Evolutionary conservation across 768 basidiomycete species (phyloP).

Genomic region (Phanerochaete carnosa): DNA sequence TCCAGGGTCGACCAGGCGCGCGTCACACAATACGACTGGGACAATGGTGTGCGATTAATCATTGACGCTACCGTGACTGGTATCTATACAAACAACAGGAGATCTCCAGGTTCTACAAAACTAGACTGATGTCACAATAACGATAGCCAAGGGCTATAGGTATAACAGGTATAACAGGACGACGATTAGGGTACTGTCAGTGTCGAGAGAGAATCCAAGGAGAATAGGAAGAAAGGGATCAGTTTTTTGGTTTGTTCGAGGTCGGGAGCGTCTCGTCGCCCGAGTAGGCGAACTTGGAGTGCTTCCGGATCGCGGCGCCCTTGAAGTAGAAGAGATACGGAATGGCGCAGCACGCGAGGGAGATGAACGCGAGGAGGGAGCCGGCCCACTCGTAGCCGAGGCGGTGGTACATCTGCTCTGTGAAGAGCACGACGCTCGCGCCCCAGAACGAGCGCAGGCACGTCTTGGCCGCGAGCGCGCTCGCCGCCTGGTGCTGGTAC

Average conservation of each 20-base stretch:
- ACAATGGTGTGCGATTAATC: too few relatives aligned
- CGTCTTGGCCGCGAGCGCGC: constrained; percentile 62
- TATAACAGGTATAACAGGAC: too few relatives aligned
- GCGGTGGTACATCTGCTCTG: constrained; percentile 41
- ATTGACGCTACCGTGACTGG: too few relatives aligned
- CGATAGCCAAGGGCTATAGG: too few relatives aligned
- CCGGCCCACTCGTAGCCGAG: constrained; percentile 11
- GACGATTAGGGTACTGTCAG: too few relatives aligned
- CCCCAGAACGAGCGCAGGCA: constrained; percentile 43
- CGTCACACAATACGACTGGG: too few relatives aligned
- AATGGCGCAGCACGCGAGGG: constrained; percentile 12
- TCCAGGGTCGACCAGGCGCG: too few relatives aligned
- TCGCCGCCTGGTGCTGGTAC: constrained; percentile 45
- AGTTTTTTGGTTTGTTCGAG: neutral
- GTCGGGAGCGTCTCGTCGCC: neutral
- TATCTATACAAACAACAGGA: too few relatives aligned
- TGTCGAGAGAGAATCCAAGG: neutral
- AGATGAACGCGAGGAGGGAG: constrained; percentile 11
- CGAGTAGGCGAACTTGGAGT: constrained; percentile 10
- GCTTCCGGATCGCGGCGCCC: constrained; percentile 13
- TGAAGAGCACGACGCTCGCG: constrained; percentile 46
- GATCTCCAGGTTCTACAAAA: too few relatives aligned
- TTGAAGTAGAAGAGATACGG: constrained; percentile 14
- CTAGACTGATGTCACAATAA: too few relatives aligned
- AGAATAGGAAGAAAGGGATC: neutral